Conservation (phyloP, 352 stramenopile species). For the Phytophthora parvispora region DNA sequence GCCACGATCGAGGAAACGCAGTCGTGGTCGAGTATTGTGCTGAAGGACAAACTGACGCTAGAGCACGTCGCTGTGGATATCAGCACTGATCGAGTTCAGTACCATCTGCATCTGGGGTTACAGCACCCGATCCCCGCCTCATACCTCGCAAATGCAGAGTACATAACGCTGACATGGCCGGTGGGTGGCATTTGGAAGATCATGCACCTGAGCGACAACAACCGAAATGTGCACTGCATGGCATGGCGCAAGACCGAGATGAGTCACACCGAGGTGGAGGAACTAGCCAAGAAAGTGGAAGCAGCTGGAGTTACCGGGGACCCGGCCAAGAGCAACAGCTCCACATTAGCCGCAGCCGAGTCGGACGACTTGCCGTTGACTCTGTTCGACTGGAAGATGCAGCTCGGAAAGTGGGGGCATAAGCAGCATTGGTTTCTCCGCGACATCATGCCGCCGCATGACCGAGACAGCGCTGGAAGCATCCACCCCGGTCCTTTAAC, state of each 20-base stretch:
- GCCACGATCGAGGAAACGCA: conserved; percentile 44
- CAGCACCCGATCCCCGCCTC: conserved; percentile 42
- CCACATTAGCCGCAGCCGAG: conserved; percentile 12
- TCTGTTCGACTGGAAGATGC: conserved; percentile 70
- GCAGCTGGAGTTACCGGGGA: conserved; percentile 1
- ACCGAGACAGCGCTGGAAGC: conserved; percentile 9
- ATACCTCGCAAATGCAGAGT: conserved; percentile 46
- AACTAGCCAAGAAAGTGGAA: conserved; percentile 48
- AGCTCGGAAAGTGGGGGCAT: conserved; percentile 54
- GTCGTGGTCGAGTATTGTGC: conserved; percentile 54
- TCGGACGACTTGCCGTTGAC: conserved; percentile 22
- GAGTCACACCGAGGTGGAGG: conserved; percentile 41
- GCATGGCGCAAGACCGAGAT: conserved; percentile 64
- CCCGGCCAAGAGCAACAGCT: conserved; percentile 6
- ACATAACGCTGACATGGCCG: conserved; percentile 56
- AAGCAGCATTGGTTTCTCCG: conserved; percentile 63
- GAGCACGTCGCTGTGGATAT: conserved; percentile 63
- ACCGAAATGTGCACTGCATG: conserved; percentile 46
- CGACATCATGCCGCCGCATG: conserved; percentile 39
- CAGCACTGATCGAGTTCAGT: conserved; percentile 51
- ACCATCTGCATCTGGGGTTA: conserved; percentile 58
- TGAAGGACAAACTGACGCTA: conserved; percentile 48
- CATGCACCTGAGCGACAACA: conserved; percentile 33
- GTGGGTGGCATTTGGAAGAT: conserved; percentile 70
- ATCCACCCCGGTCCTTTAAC: conserved; percentile 27